These are phyloP conservation scores for Rhododendron simsii DNA, from an alignment of 148 eudicot species.

Conservation along the genomic window DNA sequence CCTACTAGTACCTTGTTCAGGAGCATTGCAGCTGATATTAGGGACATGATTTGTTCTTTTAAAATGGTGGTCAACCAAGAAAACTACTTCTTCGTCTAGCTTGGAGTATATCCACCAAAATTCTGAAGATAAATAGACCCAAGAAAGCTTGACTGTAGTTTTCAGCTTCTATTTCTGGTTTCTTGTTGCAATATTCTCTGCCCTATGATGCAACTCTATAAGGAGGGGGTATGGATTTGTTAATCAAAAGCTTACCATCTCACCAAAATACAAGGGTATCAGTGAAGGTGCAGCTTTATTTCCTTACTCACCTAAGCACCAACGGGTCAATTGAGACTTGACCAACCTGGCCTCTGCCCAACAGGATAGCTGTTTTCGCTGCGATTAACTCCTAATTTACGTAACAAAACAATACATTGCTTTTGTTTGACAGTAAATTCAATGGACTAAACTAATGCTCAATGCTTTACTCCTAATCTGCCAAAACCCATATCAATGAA, in stretches of 20 bases:
- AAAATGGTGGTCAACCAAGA: background rate
- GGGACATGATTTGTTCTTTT: background rate
- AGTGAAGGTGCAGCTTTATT: background rate
- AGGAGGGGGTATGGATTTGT: no score
- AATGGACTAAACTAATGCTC: background rate
- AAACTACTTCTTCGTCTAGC: background rate
- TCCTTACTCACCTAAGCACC: background rate
- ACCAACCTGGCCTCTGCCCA: background rate
- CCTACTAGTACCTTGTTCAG: background rate
- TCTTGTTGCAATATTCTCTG: background rate
- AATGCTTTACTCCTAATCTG: background rate
- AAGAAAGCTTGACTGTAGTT: background rate
- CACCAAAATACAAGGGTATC: background rate
- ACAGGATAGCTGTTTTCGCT: background rate
- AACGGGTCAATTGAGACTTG: background rate
- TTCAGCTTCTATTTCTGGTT: background rate
- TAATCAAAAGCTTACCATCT: no score
- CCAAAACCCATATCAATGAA: background rate
- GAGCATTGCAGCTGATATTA: background rate
- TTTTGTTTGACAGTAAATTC: background rate
- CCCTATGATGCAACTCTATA: no score
- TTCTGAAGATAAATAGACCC: background rate
- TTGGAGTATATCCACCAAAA: background rate
- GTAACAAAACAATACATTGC: background rate
- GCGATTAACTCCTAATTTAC: background rate